Evolutionary conservation across 1,139 yeast species (phyloP).

Genomic region (Candida freyschussii): DNA sequence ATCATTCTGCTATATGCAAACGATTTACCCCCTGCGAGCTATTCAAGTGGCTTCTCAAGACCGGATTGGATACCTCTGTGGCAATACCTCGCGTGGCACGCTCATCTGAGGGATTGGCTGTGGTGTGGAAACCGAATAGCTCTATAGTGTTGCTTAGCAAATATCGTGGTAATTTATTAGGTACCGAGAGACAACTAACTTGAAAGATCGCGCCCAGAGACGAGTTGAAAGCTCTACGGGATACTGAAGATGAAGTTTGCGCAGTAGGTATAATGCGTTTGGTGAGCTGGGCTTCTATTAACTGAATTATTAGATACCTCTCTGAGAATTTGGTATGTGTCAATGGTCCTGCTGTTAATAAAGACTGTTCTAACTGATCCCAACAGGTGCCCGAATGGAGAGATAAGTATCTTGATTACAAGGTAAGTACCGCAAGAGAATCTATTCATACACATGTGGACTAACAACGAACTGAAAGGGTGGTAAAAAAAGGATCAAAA

Average conservation of each 20-base stretch:
- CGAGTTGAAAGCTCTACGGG: too few species aligned
- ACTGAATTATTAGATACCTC: slow-evolving; percentile 16
- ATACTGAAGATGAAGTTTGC: slow-evolving; percentile 32
- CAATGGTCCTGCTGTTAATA: background rate
- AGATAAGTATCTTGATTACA: slow-evolving; percentile 74
- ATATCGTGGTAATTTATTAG: too few species aligned
- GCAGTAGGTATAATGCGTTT: slow-evolving; percentile 12
- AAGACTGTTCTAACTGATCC: slow-evolving; percentile 1
- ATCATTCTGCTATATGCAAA: too few species aligned
- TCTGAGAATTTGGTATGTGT: slow-evolving; percentile 29
- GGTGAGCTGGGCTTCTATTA: background rate
- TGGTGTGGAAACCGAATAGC: too few species aligned
- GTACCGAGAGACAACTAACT: too few species aligned
- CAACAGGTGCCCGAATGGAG: slow-evolving; percentile 68
- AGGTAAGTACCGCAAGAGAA: slow-evolving; percentile 27
- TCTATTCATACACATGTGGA: background rate
- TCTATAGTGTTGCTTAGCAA: too few species aligned
- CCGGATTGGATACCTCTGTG: too few species aligned
- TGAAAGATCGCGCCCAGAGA: too few species aligned
- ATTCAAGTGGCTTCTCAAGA: too few species aligned
- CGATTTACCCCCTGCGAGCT: too few species aligned
- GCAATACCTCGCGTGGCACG: too few species aligned
- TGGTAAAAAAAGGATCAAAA: slow-evolving; percentile 56
- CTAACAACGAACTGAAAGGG: slow-evolving; percentile 2
- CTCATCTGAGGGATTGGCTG: too few species aligned